Conservation (phyloP, 1,284 basidiomycete species). For the Sutorius eximius region DNA sequence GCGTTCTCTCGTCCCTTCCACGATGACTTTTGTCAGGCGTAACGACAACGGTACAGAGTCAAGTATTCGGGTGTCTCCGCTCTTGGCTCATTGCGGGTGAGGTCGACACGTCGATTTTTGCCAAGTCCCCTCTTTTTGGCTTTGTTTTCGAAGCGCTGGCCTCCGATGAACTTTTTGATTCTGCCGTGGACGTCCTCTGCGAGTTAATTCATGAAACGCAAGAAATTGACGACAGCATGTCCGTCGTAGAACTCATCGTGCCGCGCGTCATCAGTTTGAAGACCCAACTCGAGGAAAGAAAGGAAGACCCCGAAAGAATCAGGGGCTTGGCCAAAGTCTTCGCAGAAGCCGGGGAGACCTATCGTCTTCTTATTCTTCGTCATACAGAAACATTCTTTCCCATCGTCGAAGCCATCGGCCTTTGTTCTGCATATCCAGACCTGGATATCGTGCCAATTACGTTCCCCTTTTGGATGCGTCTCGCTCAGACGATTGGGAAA, state of each 20-base stretch:
- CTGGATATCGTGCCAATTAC: constrained; percentile 98
- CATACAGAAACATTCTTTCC: constrained; percentile 92
- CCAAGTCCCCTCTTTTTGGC: constrained; percentile 80
- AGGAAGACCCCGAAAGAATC: constrained; percentile 86
- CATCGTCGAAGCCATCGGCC: constrained; percentile 92
- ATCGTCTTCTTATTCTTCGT: constrained; percentile 85
- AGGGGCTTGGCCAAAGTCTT: constrained; percentile 91
- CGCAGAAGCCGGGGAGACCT: constrained; percentile 95
- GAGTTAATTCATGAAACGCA: constrained; percentile 98
- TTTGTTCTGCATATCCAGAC: constrained; percentile 91
- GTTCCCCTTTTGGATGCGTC: constrained; percentile 97
- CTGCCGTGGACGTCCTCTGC: constrained; percentile 89
- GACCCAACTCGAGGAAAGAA: constrained; percentile 56
- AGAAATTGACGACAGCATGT: constrained; percentile 93
- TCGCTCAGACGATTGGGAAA: constrained; percentile 82
- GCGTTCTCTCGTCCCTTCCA: not conserved
- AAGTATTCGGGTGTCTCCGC: constrained; percentile 85
- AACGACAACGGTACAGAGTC: constrained; percentile 77
- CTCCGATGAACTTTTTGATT: constrained; percentile 87
- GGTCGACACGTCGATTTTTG: constrained; percentile 64
- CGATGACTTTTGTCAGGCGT: constrained; percentile 57
- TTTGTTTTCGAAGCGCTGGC: constrained; percentile 84
- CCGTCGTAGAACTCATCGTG: constrained; percentile 84
- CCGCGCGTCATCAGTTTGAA: constrained; percentile 78
- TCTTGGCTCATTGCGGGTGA: constrained; percentile 92